Base-by-base conservation (phyloP, 495 filamentous ascomycete genomes). In the Massariosphaeria phaeospora region DNA sequence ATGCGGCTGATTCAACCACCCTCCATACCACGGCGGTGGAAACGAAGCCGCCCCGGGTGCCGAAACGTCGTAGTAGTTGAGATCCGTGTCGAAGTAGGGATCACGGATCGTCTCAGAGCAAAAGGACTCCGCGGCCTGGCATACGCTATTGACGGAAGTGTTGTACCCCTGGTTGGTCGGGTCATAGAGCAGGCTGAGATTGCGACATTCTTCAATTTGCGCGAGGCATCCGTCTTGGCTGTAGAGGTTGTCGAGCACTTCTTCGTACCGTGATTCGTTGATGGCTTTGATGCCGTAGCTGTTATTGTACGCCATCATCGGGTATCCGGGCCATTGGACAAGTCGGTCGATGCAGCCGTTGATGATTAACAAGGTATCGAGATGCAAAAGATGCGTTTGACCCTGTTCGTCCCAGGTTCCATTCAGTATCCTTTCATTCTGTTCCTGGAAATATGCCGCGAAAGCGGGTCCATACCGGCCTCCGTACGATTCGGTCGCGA, bases 271-370 rank as follows among this genome's bases (percentile, higher is more conserved):
- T 1, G 60, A 62, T 21, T 69, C 48, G 23, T 66, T 66, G 35
- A 72, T 59, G 6, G 67, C 65, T 51, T 69, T 33, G 47, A 75
- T 66, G 25, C 68, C 68, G 55, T 75, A 75, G 5, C 69, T 73
- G 40, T 75, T 75, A 48, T 74, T 75, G 61, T 68, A 70, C 15
- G 69, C 67, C 48, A 72, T 67, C 2, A 61, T 57, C 18, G 69
- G 72, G 47, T 74, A 74, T 18, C 41, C 69, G 4, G 56, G 61
- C 26, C 60, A 66, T 55, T 74, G 70, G 11, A 70, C 59, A 0
- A 67, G 45, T 13, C 64, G 62, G 52, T 75, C 73, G 65, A 90
- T 72, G 52, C 87, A 89, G 31, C 85, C 86, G 63, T 90, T 89
- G 48, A 88, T 61, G 42, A 84, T 79, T 10, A 79, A 74, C 0